phyloP scores from a whole-genome alignment of 1,284 basidiomycete species.

The Ceratobasidium sp. region DNA sequence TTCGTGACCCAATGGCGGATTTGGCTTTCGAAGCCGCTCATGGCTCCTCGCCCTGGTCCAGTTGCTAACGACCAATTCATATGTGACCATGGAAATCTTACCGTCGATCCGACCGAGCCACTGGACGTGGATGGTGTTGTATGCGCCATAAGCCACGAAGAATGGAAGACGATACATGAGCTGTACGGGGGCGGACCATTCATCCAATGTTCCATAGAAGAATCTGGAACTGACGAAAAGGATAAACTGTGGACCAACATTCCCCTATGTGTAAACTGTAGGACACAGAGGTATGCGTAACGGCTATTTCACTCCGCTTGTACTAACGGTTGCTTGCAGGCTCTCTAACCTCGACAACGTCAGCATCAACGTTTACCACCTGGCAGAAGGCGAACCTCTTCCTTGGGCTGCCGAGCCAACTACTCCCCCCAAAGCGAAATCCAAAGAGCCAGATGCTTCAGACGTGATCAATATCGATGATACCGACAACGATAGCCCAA shows the following conservation, averaged over 20 bases:
- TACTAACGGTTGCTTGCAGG: background rate
- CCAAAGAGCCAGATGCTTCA: background rate
- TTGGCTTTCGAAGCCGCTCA: constrained; percentile 23
- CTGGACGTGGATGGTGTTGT: constrained; percentile 20
- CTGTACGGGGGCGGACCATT: constrained; percentile 31
- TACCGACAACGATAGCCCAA: constrained; percentile 16
- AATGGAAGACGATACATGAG: constrained; percentile 35
- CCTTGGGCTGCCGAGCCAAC: constrained; percentile 5
- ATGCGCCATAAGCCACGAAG: background rate
- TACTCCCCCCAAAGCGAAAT: background rate
- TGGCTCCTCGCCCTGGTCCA: constrained; percentile 12
- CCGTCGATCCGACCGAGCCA: constrained; percentile 21
- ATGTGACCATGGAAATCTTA: constrained; percentile 14
- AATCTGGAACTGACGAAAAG: background rate
- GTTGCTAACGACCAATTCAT: constrained; percentile 14
- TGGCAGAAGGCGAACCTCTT: constrained; percentile 28
- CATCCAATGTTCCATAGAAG: constrained; percentile 23
- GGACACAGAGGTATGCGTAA: constrained; percentile 17
- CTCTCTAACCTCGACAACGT: constrained; percentile 16
- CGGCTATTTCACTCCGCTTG: too few species aligned
- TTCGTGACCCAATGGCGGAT: constrained; percentile 29
- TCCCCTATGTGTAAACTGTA: constrained; percentile 21
- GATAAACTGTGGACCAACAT: constrained; percentile 3
- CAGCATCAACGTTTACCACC: constrained; percentile 23
- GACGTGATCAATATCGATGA: constrained; percentile 27